phyloP scores from a whole-genome alignment of 192 early-diverging fungal genomes.

The Coemansia aciculifera region DNA sequence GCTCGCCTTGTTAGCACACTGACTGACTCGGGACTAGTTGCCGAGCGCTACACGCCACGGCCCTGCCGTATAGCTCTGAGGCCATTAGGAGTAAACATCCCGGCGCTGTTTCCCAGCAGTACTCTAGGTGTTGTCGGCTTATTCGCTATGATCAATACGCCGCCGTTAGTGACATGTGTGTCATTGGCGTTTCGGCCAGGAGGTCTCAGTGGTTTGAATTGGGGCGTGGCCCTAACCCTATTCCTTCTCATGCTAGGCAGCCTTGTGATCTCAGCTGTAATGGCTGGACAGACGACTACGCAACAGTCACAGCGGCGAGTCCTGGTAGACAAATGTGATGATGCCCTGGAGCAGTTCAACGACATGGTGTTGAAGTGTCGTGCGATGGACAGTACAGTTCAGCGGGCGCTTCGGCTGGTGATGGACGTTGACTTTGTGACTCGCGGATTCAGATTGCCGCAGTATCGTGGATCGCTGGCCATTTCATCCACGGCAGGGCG shows the following conservation, averaged over 20 bases:
- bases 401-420: slow-evolving; percentile 27
- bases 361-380: slow-evolving; percentile 11
- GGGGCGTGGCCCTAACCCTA: background rate
- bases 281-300: background rate
- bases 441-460: slow-evolving; percentile 26
- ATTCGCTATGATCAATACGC: background rate
- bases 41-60: slow-evolving; percentile 35
- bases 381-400: slow-evolving; percentile 19
- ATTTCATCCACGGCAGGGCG: slow-evolving; percentile 11
- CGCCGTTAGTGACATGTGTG: background rate
- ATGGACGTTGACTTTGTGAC: slow-evolving; percentile 37
- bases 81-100: background rate
- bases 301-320: background rate
- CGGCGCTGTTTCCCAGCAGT: background rate
- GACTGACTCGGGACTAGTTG: slow-evolving; percentile 27
- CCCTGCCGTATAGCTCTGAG: background rate
- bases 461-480: background rate
- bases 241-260: background rate
- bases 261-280: background rate
- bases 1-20: slow-evolving; percentile 1
- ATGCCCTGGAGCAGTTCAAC: background rate
- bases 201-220: background rate
- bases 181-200: background rate
- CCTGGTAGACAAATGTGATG: background rate
- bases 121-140: background rate